phyloP scores from a whole-genome alignment of 352 stramenopile species.

The Phytophthora chlamydospora region DNA sequence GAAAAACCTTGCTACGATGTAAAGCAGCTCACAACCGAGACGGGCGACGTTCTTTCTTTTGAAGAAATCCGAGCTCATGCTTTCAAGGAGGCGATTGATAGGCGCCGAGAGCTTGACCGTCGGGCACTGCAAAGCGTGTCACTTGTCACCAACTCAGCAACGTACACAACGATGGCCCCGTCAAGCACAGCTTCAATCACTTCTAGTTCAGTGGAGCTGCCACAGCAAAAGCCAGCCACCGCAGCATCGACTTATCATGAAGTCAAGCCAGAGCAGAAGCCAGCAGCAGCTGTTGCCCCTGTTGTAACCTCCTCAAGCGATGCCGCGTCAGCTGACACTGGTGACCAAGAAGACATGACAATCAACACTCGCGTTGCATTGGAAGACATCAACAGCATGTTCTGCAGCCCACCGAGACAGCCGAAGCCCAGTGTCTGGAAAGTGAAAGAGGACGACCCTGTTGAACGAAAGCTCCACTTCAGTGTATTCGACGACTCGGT shows the following conservation, averaged over 20 bases:
- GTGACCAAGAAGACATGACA: conserved; percentile 85
- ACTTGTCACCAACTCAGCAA: conserved; percentile 15
- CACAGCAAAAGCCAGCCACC: conserved; percentile 8
- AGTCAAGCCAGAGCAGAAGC: conserved; percentile 17
- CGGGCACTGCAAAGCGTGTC: conserved; percentile 35
- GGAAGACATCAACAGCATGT: conserved; percentile 88
- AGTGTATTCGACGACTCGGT: conserved; percentile 84
- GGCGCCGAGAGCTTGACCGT: conserved; percentile 21
- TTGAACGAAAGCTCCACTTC: conserved; percentile 86
- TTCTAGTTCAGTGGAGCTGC: conserved; percentile 9
- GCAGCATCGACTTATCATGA: conserved; percentile 11
- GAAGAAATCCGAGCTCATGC: conserved; percentile 75
- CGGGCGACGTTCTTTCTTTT: conserved; percentile 69
- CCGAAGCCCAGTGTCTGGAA: conserved; percentile 49
- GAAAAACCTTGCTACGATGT: conserved; percentile 51
- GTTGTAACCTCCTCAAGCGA: conserved; percentile 15
- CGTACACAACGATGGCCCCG: conserved; percentile 12
- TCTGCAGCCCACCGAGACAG: conserved; percentile 75
- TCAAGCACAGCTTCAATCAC: conserved; percentile 11
- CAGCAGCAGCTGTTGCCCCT: background rate
- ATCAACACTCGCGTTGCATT: conserved; percentile 88
- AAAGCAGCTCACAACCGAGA: conserved; percentile 44
- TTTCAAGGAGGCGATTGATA: conserved; percentile 24
- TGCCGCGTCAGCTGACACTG: conserved; percentile 30
- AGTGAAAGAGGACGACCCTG: conserved; percentile 63